These are phyloP conservation scores for Dentipellis fragilis DNA, from an alignment of 768 basidiomycete species.

Conservation along the genomic window DNA sequence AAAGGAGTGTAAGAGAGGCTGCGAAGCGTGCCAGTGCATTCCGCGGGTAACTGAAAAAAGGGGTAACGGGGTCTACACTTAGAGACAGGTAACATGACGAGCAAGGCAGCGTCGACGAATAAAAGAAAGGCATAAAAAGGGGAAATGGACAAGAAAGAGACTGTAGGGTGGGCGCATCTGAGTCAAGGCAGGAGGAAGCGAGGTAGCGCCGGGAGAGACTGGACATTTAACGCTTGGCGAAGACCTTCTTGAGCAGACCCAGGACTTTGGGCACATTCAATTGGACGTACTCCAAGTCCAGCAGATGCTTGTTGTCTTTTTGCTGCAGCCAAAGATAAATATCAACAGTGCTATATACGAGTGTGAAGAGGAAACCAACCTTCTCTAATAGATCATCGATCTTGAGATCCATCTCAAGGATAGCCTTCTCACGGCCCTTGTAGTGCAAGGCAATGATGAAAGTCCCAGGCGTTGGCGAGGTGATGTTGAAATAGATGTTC, in stretches of 20 bases:
- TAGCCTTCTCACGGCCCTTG: conserved; percentile 97
- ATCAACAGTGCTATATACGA: background rate
- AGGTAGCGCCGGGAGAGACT: background rate
- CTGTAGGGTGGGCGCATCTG: conserved; percentile 1
- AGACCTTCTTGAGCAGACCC: conserved; percentile 87
- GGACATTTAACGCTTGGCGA: conserved; percentile 29
- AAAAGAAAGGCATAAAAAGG: conserved; percentile 6
- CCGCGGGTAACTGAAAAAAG: conserved; percentile 9
- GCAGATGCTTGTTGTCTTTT: conserved; percentile 95
- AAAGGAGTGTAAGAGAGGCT: background rate
- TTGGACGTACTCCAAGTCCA: conserved; percentile 97
- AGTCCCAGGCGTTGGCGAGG: conserved; percentile 93
- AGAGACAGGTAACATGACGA: conserved; percentile 4
- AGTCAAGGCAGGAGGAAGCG: background rate
- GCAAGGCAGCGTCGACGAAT: conserved; percentile 1
- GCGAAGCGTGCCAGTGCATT: background rate
- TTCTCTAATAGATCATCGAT: conserved; percentile 97
- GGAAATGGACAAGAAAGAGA: background rate
- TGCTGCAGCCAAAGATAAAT: conserved; percentile 43
- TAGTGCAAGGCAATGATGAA: conserved; percentile 99
- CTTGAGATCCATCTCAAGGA: conserved; percentile 98
- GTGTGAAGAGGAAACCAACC: conserved; percentile 34
- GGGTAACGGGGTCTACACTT: conserved; percentile 9
- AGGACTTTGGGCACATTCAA: conserved; percentile 94
- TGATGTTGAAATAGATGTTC: conserved; percentile 98